Evolutionary conservation across 495 filamentous ascomycete genomes (phyloP).

Genomic region (Hypoxylon fuscum): DNA sequence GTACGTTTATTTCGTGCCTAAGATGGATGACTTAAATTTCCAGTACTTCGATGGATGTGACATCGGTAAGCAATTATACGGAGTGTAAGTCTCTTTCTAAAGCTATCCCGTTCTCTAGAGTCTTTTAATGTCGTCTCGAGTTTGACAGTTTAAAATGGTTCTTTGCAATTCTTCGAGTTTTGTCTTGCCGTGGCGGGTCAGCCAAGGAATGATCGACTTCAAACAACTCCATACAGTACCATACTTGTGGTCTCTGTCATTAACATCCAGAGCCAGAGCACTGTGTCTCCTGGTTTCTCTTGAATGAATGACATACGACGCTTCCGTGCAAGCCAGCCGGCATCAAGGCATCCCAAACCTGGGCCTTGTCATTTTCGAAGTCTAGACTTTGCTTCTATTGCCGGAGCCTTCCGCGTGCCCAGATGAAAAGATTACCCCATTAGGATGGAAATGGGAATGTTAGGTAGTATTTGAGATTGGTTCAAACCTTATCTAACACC

Average conservation of each 20-base stretch:
- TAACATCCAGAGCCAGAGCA: neutral
- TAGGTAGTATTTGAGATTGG: slow-evolving; percentile 22
- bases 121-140: neutral
- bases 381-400: neutral
- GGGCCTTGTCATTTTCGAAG: neutral
- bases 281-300: neutral
- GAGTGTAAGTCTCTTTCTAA: neutral
- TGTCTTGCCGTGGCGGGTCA: neutral
- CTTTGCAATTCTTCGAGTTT: neutral
- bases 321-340: neutral
- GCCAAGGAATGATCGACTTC: slow-evolving; percentile 1
- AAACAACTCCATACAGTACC: neutral
- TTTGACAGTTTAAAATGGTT: neutral
- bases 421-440: too few relatives aligned
- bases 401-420: neutral
- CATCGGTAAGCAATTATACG: neutral
- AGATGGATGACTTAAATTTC: too few relatives aligned
- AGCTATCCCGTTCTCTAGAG: too few relatives aligned
- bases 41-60: too few relatives aligned
- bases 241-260: neutral
- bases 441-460: too few relatives aligned
- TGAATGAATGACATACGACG: neutral
- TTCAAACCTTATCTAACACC: slow-evolving; percentile 21
- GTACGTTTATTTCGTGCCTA: neutral
- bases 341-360: neutral